Conservation (phyloP, 2,329 filamentous ascomycete genomes). For the Aspergillus sp. region DNA sequence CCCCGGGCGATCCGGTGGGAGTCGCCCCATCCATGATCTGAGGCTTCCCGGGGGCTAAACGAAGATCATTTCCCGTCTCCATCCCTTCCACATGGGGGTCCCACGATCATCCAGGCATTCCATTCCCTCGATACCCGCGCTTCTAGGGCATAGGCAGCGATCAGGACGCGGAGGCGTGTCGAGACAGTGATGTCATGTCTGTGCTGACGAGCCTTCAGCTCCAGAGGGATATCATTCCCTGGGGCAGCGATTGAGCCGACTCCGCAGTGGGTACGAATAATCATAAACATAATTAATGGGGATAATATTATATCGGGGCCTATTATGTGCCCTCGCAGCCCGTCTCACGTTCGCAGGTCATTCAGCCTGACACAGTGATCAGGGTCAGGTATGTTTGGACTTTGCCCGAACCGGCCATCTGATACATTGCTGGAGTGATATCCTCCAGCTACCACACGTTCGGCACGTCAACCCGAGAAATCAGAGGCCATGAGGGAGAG, state of each 20-base stretch:
- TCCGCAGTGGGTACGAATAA: not conserved
- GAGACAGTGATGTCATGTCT: not conserved
- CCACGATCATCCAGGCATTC: conserved; percentile 13
- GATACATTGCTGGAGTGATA: conserved; percentile 13
- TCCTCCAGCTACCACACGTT: not conserved
- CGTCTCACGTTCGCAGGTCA: conserved; percentile 18
- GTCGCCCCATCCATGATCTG: not conserved
- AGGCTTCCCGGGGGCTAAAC: not conserved
- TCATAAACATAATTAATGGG: not conserved
- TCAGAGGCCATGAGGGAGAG: not conserved
- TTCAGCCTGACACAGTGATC: conserved; percentile 6
- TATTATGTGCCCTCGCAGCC: not conserved
- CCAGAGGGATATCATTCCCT: no score
- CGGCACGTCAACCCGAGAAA: not conserved
- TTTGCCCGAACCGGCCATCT: conserved; percentile 17
- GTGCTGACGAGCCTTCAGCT: not conserved
- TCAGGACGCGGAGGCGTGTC: not conserved
- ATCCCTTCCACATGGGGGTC: conserved; percentile 18
- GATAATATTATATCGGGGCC: not conserved
- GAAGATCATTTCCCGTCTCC: conserved; percentile 1
- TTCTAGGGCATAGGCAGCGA: not conserved
- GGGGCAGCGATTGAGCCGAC: not conserved
- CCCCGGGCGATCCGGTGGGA: not conserved
- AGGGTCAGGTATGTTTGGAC: conserved; percentile 13
- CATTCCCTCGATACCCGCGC: conserved; percentile 14